A percentile compares a stretch with the other conserved stretches of the same genome.
Conservation (phyloP, 2,329 filamentous ascomycete genomes). For the Aquanectria penicillioides region DNA sequence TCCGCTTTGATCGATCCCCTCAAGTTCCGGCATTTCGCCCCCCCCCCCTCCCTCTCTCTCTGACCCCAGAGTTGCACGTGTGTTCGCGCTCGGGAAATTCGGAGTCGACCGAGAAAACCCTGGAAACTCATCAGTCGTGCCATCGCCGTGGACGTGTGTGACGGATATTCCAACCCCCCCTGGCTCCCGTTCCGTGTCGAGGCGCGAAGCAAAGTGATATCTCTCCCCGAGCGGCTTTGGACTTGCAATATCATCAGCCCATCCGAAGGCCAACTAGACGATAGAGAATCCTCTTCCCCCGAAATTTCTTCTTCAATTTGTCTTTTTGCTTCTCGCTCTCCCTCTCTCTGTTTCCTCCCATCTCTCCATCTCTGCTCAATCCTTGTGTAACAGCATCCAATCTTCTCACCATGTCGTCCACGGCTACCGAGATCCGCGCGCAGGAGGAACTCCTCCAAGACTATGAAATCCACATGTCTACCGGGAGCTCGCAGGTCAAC, state of each 20-base stretch:
- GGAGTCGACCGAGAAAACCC: not conserved
- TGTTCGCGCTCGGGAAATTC: not conserved
- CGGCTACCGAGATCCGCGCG: slow-evolving; percentile 7
- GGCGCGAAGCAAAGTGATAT: too few species aligned
- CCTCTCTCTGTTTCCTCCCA: too few species aligned
- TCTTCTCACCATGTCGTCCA: slow-evolving; percentile 12
- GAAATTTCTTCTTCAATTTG: not conserved
- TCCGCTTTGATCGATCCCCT: too few species aligned
- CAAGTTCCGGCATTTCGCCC: too few species aligned
- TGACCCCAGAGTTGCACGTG: not conserved
- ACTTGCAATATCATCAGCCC: slow-evolving; percentile 8
- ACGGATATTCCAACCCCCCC: too few species aligned
- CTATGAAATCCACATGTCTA: slow-evolving; percentile 20
- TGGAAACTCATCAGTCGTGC: not conserved
- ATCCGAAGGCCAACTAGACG: not conserved
- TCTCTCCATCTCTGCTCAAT: too few species aligned
- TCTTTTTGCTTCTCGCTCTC: not conserved
- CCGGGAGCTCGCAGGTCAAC: not conserved
- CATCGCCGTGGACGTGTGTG: too few species aligned
- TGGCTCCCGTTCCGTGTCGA: too few species aligned
- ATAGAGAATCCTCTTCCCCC: not conserved
- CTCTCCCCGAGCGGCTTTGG: too few species aligned
- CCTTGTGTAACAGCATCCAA: too few species aligned
- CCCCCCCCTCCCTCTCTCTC: too few species aligned
- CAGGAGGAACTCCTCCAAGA: slow-evolving; percentile 16